phyloP scores from a whole-genome alignment of 2,329 filamentous ascomycete species.

The Cladosporium austrohemisphaericum region DNA sequence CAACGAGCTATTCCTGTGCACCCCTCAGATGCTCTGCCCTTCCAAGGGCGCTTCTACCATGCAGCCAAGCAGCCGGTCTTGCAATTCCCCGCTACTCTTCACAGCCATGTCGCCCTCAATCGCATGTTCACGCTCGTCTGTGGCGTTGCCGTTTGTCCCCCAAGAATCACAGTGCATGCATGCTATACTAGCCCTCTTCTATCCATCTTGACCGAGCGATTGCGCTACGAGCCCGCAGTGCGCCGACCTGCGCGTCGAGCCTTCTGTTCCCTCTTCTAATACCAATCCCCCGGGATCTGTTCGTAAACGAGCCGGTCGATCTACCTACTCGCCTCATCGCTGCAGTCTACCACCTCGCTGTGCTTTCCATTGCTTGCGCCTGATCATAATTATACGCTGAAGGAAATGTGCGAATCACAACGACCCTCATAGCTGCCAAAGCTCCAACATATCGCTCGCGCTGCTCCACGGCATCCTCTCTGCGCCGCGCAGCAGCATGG shows the following conservation, averaged over 20 bases:
- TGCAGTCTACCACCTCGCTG: neutral
- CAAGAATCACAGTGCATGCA: constrained; percentile 8
- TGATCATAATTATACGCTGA: neutral
- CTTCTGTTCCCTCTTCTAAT: constrained; percentile 15
- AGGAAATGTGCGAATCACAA: constrained; percentile 3
- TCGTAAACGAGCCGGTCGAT: constrained; percentile 14
- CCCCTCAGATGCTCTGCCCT: constrained; percentile 5
- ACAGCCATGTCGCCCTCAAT: constrained; percentile 16
- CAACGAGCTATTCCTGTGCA: constrained; percentile 1
- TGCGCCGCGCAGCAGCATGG: constrained; percentile 58
- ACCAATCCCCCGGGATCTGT: constrained; percentile 6
- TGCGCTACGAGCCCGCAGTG: constrained; percentile 6
- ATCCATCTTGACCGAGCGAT: constrained; percentile 2
- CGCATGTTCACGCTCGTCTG: constrained; percentile 12
- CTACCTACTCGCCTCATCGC: too few species aligned
- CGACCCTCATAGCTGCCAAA: constrained; percentile 6
- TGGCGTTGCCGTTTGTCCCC: constrained; percentile 10
- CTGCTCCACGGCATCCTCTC: neutral
- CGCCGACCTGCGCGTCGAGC: constrained; percentile 11
- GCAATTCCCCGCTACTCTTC: constrained; percentile 4
- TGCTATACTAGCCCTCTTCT: constrained; percentile 12
- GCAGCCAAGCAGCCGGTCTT: constrained; percentile 15
- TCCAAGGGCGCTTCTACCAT: constrained; percentile 16
- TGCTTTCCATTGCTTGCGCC: neutral
- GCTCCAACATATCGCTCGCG: constrained; percentile 3